Conservation (phyloP, 495 filamentous ascomycete genomes). For the Aspergillus biplanus region DNA sequence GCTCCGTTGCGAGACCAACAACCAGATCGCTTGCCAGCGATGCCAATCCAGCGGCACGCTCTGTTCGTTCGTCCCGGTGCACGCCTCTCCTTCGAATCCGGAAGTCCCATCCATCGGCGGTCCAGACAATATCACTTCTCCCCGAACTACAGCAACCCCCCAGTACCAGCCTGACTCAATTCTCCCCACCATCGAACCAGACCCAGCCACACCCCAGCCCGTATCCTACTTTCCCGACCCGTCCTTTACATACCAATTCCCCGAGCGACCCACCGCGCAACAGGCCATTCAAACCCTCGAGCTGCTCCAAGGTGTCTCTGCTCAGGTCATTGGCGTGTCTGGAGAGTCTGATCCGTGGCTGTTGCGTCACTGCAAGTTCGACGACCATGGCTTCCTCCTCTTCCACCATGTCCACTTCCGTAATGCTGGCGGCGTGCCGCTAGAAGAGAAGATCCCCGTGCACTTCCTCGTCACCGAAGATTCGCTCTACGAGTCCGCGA, state of each 20-base stretch:
- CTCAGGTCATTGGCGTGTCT: slow-evolving; percentile 40
- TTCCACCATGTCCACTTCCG: slow-evolving; percentile 43
- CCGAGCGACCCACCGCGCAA: slow-evolving; percentile 23
- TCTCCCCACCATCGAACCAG: slow-evolving; percentile 3
- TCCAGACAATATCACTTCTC: no score
- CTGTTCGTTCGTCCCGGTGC: slow-evolving; percentile 38
- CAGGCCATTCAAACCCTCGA: slow-evolving; percentile 42
- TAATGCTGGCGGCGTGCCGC: slow-evolving; percentile 43
- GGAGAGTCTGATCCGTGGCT: slow-evolving; percentile 45
- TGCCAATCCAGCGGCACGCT: slow-evolving; percentile 32
- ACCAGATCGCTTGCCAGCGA: slow-evolving; percentile 33
- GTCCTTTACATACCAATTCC: slow-evolving; percentile 9
- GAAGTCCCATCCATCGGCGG: no score
- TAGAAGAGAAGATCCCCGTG: slow-evolving; percentile 36
- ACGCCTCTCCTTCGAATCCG: slow-evolving; percentile 24
- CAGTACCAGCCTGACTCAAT: not conserved
- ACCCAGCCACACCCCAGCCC: slow-evolving; percentile 17
- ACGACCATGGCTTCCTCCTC: slow-evolving; percentile 38
- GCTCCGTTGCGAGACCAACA: slow-evolving; percentile 38
- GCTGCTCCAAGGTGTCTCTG: slow-evolving; percentile 35
- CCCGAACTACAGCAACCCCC: no score
- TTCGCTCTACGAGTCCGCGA: slow-evolving; percentile 23
- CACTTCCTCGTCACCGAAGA: slow-evolving; percentile 41
- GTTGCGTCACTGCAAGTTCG: slow-evolving; percentile 41
- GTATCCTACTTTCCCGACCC: slow-evolving; percentile 16